Evolutionary conservation across 805 yeast species (phyloP).

Genomic region (Monosporozyma aerobia): DNA sequence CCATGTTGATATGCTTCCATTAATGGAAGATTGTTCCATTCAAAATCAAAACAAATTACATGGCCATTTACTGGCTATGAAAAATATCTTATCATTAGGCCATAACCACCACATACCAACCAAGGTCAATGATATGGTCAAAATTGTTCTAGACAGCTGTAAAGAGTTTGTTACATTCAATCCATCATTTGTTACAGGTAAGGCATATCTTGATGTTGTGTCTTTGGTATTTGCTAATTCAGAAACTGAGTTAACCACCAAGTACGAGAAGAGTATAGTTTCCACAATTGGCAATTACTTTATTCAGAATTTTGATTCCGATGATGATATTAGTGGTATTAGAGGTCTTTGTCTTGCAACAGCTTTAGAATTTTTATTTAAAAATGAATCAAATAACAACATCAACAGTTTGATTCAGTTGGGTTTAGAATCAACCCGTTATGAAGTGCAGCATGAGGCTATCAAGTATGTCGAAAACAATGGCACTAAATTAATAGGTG

Average conservation of each 20-base stretch:
- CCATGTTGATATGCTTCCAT: constrained; percentile 19
- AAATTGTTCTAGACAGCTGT: neutral
- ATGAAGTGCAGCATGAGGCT: constrained; percentile 39
- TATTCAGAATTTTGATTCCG: constrained; percentile 19
- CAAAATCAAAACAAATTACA: constrained; percentile 42
- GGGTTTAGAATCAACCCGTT: constrained; percentile 33
- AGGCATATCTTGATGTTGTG: constrained; percentile 25
- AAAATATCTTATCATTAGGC: neutral
- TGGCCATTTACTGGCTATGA: constrained; percentile 47
- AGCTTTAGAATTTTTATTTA: constrained; percentile 27
- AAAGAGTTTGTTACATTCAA: constrained; percentile 15
- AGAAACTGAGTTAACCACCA: neutral
- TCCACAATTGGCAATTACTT: constrained; percentile 31
- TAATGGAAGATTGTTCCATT: constrained; percentile 20
- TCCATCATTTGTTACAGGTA: constrained; percentile 29
- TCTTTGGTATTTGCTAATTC: neutral
- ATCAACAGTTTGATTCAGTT: constrained; percentile 25
- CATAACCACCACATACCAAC: neutral
- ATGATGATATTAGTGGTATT: constrained; percentile 36
- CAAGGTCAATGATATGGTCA: constrained; percentile 5
- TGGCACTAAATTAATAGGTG: neutral
- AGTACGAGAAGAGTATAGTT: constrained; percentile 4
- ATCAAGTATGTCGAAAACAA: constrained; percentile 23
- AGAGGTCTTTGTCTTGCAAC: constrained; percentile 38
- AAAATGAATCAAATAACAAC: constrained; percentile 11